These are phyloP conservation scores for Globisporangium orthogonon DNA, from an alignment of 352 stramenopile genomes.

Conservation along the genomic window DNA sequence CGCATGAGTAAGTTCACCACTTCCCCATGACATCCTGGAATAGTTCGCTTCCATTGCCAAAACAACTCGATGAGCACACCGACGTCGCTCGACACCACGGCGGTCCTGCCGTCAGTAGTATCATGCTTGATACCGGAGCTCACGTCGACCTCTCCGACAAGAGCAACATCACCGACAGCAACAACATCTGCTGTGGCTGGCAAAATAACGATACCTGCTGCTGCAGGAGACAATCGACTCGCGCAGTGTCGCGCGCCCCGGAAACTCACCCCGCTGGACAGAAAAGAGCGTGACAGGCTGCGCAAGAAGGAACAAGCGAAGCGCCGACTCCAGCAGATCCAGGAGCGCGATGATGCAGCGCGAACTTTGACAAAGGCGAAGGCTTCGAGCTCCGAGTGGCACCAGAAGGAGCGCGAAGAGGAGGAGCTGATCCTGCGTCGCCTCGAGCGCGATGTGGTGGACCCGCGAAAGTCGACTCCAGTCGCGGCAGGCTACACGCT, in stretches of 20 bases:
- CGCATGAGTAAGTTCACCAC: too few relatives aligned
- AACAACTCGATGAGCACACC: too few relatives aligned
- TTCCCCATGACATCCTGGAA: too few relatives aligned
- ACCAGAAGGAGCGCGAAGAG: conserved; percentile 39
- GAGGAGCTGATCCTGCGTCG: conserved; percentile 62
- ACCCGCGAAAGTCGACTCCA: conserved; percentile 40
- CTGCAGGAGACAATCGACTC: too few relatives aligned
- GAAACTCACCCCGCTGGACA: conserved; percentile 40
- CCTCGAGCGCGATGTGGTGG: conserved; percentile 56
- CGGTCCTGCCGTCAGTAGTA: neutral
- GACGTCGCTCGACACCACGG: too few relatives aligned
- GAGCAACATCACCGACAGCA: neutral
- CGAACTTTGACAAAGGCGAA: conserved; percentile 21
- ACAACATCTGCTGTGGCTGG: neutral
- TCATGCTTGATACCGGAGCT: neutral
- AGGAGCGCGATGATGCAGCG: conserved; percentile 25
- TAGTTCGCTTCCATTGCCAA: too few relatives aligned
- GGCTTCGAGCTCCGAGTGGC: conserved; percentile 26
- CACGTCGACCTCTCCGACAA: neutral
- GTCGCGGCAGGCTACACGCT: conserved; percentile 54
- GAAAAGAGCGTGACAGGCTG: conserved; percentile 39
- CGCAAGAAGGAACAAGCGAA: conserved; percentile 47
- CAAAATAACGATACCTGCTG: neutral
- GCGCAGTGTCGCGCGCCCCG: neutral
- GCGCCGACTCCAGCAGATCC: conserved; percentile 26